Percentiles rank a stretch among this genome's conserved stretches.
phyloP scores from a whole-genome alignment of 1,139 yeast genomes.

The Blastobotrys indianensis region DNA sequence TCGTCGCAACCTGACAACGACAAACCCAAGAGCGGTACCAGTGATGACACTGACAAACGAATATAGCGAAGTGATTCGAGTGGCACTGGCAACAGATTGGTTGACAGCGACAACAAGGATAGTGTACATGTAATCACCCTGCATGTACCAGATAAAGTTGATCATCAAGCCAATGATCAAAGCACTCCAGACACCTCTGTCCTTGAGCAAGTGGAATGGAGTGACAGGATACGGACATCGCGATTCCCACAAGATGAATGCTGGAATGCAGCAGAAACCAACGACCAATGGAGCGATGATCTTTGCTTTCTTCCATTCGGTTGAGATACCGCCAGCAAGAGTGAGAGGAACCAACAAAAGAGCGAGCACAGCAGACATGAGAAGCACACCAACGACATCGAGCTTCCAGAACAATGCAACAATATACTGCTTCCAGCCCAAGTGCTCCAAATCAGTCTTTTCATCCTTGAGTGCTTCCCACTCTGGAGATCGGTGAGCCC shows the following conservation, averaged over 20 bases:
- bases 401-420: slow-evolving; percentile 42
- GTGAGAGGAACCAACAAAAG: slow-evolving; percentile 47
- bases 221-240: slow-evolving; percentile 51
- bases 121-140: slow-evolving; percentile 60
- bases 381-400: slow-evolving; percentile 49
- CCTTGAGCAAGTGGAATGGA: slow-evolving; percentile 52
- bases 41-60: slow-evolving; percentile 61
- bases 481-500: slow-evolving; percentile 49
- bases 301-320: slow-evolving; percentile 50
- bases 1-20: slow-evolving; percentile 43
- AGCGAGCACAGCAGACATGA: slow-evolving; percentile 48
- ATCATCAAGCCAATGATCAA: slow-evolving; percentile 47
- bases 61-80: slow-evolving; percentile 56
- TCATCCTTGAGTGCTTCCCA: slow-evolving; percentile 34
- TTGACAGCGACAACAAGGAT: slow-evolving; percentile 58
- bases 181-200: slow-evolving; percentile 68
- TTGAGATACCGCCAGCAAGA: slow-evolving; percentile 52
- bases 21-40: slow-evolving; percentile 54
- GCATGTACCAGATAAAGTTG: slow-evolving; percentile 60
- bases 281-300: slow-evolving; percentile 60
- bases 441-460: slow-evolving; percentile 26
- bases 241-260: slow-evolving; percentile 50
- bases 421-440: slow-evolving; percentile 26
- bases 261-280: slow-evolving; percentile 54
- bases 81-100: slow-evolving; percentile 54